Evolutionary conservation across 257 asterid species (phyloP).

Genomic region (Rubia yunnanensis): DNA sequence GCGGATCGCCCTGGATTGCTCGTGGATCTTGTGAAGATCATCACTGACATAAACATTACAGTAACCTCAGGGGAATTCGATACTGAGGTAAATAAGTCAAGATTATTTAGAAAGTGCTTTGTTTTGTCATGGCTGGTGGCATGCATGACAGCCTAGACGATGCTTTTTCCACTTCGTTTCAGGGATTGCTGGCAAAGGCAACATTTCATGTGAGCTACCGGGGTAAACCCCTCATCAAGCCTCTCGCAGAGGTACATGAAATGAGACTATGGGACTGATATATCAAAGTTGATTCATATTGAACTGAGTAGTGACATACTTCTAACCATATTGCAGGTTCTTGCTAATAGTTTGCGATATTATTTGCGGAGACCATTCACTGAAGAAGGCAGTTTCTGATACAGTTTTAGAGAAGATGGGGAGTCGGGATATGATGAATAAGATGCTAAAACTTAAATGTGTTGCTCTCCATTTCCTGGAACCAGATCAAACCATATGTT

Average conservation of each 20-base stretch:
- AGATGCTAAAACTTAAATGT: not conserved
- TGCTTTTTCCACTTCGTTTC: not conserved
- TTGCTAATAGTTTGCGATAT: constrained; percentile 73
- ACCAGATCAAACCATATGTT: not conserved
- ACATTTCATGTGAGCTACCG: constrained; percentile 87
- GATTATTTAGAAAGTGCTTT: not conserved
- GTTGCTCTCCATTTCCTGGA: not conserved
- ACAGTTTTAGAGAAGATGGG: not conserved
- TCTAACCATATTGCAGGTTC: constrained; percentile 47
- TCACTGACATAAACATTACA: constrained; percentile 67
- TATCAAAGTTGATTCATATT: not conserved
- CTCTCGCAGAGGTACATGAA: constrained; percentile 79
- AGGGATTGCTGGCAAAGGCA: constrained; percentile 97
- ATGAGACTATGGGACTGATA: not conserved
- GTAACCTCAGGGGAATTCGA: constrained; percentile 93
- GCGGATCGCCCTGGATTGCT: constrained; percentile 91
- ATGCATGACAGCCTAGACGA: not conserved
- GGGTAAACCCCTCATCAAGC: constrained; percentile 78
- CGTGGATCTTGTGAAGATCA: constrained; percentile 85
- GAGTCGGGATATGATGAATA: not conserved
- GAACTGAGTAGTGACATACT: not conserved
- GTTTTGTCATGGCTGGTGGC: not conserved
- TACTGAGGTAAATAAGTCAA: constrained; percentile 66
- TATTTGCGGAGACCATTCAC: constrained; percentile 79
- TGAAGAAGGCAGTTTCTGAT: constrained; percentile 80